Evolutionary conservation across 768 basidiomycete species (phyloP), one percentile per base, ranked within the genome.

Genomic region (Tricholoma furcatifolium): DNA sequence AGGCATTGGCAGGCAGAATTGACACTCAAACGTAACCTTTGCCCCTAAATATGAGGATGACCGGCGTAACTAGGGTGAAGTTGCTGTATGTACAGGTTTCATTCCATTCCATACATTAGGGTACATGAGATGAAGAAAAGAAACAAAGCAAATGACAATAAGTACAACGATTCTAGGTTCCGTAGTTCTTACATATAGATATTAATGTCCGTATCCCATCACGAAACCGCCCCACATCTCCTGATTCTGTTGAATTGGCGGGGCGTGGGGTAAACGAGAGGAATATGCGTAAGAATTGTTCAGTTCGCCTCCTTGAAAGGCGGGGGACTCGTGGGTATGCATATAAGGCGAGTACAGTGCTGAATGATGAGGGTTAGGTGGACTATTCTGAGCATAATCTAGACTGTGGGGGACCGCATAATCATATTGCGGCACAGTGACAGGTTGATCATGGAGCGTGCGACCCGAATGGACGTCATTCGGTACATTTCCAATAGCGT

Each of bases 191-290:
- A 42, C 21, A 38, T 17, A 36, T 17, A 36, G 21, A 6, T n/a
- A 40, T 15, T 50, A 55, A 21, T 53, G 23, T 7, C 65, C 68
- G 32, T 73, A 67, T 38, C 67, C 63, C 24, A 61, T 53, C 15
- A 72, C 62, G 50, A 73, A 74, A 43, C 63, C 68, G 42, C 67
- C 64, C 76, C 75, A 76, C 43, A 70, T 62, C 30, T 75, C 73
- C 8, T 71, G 68, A 50, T 62, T 67, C 50, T 62, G 62, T 21
- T 31, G 18, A 3, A 41, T 36, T 10, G 21, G 53, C 52, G n/a
- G n/a, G n/a, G 61, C 60, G 18, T 60, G 64, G 17, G 44, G 10
- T 12, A 47, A 39, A 44, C 53, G 50, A 30, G 54, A 15, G 15
- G 54, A 48, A 31, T 53, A 56, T 4, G 3, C 32, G 18, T 47